Evolutionary conservation across 2,329 filamentous ascomycete genomes (phyloP).

Genomic region (Colletotrichum gloeosporioides): DNA sequence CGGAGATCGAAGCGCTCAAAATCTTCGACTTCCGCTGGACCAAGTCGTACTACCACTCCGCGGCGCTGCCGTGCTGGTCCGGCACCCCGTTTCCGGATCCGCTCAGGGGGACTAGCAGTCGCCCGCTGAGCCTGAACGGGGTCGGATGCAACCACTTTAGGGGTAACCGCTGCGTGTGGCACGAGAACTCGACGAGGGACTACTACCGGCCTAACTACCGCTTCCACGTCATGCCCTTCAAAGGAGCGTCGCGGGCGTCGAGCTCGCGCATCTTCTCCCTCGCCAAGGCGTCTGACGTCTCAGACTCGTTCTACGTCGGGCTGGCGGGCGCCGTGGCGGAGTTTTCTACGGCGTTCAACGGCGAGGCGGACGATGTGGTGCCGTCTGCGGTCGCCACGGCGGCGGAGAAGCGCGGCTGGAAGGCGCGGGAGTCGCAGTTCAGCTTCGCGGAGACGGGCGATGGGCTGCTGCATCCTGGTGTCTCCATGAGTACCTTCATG

Average conservation of each 20-base stretch:
- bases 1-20: slow-evolving; percentile 47
- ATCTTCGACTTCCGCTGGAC: slow-evolving; percentile 61
- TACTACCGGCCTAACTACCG: slow-evolving; percentile 56
- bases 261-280: slow-evolving; percentile 49
- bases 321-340: slow-evolving; percentile 54
- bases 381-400: neutral
- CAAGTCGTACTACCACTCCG: slow-evolving; percentile 54
- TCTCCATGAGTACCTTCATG: slow-evolving; percentile 20
- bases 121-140: slow-evolving; percentile 19
- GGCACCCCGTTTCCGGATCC: slow-evolving; percentile 40
- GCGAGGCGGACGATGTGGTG: neutral
- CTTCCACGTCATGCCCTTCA: slow-evolving; percentile 43
- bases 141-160: slow-evolving; percentile 37
- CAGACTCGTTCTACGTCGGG: slow-evolving; percentile 55
- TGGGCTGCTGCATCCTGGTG: slow-evolving; percentile 21
- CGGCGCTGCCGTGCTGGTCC: slow-evolving; percentile 49
- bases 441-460: slow-evolving; percentile 33
- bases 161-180: slow-evolving; percentile 50
- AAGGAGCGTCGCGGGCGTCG: slow-evolving; percentile 22
- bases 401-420: slow-evolving; percentile 15
- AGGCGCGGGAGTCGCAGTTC: slow-evolving; percentile 6
- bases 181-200: slow-evolving; percentile 44
- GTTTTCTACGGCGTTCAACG: slow-evolving; percentile 26
- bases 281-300: slow-evolving; percentile 50
- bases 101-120: slow-evolving; percentile 26